Evolutionary conservation across 169 alveolate genomes (phyloP).

Genomic region (Ichthyophthirius multifiliis): DNA sequence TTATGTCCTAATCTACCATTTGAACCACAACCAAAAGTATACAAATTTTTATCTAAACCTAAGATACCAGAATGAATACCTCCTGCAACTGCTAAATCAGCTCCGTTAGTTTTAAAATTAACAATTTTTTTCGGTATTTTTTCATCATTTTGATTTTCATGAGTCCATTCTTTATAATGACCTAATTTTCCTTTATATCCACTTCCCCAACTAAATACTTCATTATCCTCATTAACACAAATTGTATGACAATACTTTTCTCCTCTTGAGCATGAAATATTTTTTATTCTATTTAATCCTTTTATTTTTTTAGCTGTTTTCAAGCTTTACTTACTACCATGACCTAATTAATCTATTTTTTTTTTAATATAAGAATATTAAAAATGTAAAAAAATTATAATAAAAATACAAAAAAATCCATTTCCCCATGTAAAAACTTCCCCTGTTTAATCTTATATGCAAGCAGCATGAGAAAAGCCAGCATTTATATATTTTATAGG

Average conservation of each 20-base stretch:
- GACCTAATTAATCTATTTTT: conserved; percentile 47
- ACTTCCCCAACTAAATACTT: conserved; percentile 55
- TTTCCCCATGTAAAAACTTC: conserved; percentile 54
- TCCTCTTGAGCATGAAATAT: conserved; percentile 55
- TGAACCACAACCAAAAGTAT: conserved; percentile 66
- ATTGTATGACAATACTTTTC: conserved; percentile 53
- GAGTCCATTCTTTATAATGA: conserved; percentile 34
- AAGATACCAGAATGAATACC: conserved; percentile 56
- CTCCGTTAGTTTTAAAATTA: not conserved
- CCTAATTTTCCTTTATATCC: conserved; percentile 64
- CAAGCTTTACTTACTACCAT: not conserved
- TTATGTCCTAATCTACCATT: conserved; percentile 68
- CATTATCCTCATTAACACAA: conserved; percentile 25
- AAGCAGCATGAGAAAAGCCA: conserved; percentile 49
- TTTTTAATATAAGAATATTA: too few relatives aligned
- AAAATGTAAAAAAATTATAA: too few relatives aligned
- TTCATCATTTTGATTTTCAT: conserved; percentile 27
- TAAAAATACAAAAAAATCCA: not conserved
- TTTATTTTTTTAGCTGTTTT: conserved; percentile 1
- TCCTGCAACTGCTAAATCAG: conserved; percentile 17
- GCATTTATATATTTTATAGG: not conserved
- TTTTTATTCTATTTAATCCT: not conserved
- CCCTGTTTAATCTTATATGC: conserved; percentile 21
- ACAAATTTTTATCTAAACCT: conserved; percentile 20
- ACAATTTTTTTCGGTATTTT: conserved; percentile 3